Conservation (phyloP, 2,329 filamentous ascomycete genomes). For the Passalora sequoiae region DNA sequence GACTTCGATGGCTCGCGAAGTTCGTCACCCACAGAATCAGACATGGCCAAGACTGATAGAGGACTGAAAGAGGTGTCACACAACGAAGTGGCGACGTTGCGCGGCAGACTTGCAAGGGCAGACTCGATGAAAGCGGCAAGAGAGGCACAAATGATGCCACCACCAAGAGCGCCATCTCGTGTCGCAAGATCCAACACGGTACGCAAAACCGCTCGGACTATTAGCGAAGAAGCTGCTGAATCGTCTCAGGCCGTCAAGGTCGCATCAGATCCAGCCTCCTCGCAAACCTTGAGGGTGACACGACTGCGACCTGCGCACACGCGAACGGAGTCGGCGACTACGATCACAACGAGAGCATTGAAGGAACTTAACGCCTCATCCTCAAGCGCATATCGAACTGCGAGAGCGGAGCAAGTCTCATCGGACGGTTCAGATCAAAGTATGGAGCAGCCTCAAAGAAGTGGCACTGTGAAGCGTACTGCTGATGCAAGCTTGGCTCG, state of each 20-base stretch:
- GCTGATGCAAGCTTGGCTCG: constrained; percentile 36
- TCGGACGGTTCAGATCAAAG: constrained; percentile 22
- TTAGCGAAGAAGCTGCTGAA: constrained; percentile 32
- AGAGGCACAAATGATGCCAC: constrained; percentile 33
- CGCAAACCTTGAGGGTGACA: constrained; percentile 20
- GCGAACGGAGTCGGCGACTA: constrained; percentile 14
- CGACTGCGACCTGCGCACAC: constrained; percentile 20
- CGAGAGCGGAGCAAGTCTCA: constrained; percentile 15
- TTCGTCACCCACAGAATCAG: constrained; percentile 26
- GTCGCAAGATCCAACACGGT: constrained; percentile 26
- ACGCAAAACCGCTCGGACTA: constrained; percentile 29
- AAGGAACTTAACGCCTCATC: constrained; percentile 24
- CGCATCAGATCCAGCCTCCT: constrained; percentile 22
- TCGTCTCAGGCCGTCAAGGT: constrained; percentile 24
- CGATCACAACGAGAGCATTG: constrained; percentile 16
- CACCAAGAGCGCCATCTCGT: constrained; percentile 24
- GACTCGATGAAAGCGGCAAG: constrained; percentile 19
- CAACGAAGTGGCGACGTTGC: constrained; percentile 36
- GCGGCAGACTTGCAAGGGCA: constrained; percentile 11
- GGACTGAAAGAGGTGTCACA: constrained; percentile 43
- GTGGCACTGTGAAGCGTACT: constrained; percentile 26
- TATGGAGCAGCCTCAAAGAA: constrained; percentile 23
- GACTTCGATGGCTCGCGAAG: constrained; percentile 28
- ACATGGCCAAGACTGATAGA: constrained; percentile 37
- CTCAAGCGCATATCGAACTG: constrained; percentile 24